Evolutionary conservation across 495 filamentous ascomycete genomes (phyloP).

Genomic region (Tuber aestivum): DNA sequence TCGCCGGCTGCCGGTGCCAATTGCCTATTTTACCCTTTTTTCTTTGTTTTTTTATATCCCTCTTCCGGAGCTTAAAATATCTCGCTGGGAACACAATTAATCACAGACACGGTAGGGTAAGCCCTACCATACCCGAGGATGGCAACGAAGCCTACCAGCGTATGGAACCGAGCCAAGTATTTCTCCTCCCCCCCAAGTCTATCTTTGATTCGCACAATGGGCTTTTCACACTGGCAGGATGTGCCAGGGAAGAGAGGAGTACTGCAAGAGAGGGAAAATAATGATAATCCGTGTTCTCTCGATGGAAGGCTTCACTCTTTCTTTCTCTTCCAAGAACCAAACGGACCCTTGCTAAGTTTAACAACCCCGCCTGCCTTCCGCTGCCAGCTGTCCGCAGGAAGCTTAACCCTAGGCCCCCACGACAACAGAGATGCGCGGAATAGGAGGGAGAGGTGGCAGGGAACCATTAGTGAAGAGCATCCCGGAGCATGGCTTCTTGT

Average conservation of each 20-base stretch:
- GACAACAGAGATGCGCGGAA: neutral
- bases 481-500: neutral
- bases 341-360: neutral
- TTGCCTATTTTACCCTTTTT: neutral
- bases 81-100: neutral
- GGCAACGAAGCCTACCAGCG: neutral
- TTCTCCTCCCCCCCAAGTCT: neutral
- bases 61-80: neutral
- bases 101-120: neutral
- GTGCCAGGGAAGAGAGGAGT: neutral
- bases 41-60: neutral
- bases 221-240: too few relatives aligned
- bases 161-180: neutral
- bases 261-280: too few relatives aligned
- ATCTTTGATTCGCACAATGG: neutral
- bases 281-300: constrained; percentile 1
- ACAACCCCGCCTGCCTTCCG: neutral
- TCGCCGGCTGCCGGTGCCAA: too few relatives aligned
- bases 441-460: constrained; percentile 6
- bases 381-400: neutral
- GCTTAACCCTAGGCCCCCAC: constrained; percentile 4
- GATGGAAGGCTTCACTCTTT: too few relatives aligned
- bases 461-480: neutral
- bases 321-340: neutral
- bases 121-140: neutral